phyloP scores from a whole-genome alignment of 106 monocot genomes.

The Dendrobium catenatum region DNA sequence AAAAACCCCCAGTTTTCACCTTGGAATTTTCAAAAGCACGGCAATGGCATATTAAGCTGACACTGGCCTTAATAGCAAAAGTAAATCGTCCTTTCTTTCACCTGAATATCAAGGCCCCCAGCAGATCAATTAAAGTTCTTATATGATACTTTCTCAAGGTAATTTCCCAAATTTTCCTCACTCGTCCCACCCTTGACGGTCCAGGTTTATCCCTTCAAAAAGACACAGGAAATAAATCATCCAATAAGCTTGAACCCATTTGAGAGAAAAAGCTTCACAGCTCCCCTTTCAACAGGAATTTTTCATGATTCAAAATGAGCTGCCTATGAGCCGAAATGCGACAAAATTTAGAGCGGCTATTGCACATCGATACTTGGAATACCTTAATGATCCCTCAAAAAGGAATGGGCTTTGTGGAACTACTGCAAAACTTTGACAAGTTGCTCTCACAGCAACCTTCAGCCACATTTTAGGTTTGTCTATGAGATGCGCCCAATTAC shows the following conservation, averaged over 20 bases:
- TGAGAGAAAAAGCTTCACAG: background rate
- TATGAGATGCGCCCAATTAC: constrained; percentile 67
- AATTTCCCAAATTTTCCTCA: constrained; percentile 66
- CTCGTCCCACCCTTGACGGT: constrained; percentile 54
- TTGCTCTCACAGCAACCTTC: constrained; percentile 52
- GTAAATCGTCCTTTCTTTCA: constrained; percentile 61
- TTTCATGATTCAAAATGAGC: background rate
- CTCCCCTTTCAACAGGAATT: background rate
- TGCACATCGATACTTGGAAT: background rate
- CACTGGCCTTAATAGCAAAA: constrained; percentile 86
- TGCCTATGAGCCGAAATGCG: background rate
- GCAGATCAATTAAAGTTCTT: constrained; percentile 56
- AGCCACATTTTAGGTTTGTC: constrained; percentile 65
- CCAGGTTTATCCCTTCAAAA: constrained; percentile 76
- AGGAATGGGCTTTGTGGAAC: constrained; percentile 96
- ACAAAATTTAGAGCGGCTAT: background rate
- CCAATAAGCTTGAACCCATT: background rate
- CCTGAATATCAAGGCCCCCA: constrained; percentile 71
- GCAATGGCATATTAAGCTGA: constrained; percentile 94
- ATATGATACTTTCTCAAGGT: constrained; percentile 80
- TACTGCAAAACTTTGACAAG: constrained; percentile 67
- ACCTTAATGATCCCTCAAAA: constrained; percentile 92
- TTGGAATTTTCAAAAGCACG: constrained; percentile 85
- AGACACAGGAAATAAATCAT: background rate
- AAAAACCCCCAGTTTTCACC: constrained; percentile 46